These are phyloP conservation scores for Leishmania gerbilli DNA, from an alignment of 208 protist species.

Conservation along the genomic window DNA sequence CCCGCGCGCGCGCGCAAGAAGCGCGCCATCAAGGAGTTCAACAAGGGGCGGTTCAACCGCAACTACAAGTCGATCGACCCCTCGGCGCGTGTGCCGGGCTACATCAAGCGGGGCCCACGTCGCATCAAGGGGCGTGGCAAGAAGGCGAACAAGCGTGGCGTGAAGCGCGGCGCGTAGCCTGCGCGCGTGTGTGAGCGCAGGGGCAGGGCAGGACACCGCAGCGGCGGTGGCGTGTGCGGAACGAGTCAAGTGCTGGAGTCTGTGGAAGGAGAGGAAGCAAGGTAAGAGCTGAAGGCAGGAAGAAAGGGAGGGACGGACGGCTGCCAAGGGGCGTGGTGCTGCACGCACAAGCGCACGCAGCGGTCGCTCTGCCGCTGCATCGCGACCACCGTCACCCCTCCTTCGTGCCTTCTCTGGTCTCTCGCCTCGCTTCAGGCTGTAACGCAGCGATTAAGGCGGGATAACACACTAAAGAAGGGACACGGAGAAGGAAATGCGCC, in stretches of 20 bases:
- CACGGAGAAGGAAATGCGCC: background rate
- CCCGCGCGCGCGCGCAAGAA: slow-evolving; percentile 71
- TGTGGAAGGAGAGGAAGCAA: background rate
- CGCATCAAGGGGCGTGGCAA: slow-evolving; percentile 82
- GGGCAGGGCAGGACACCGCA: background rate
- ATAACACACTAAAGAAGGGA: background rate
- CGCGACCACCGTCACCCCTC: background rate
- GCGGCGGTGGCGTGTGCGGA: background rate
- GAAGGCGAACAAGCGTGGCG: slow-evolving; percentile 82
- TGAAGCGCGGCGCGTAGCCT: slow-evolving; percentile 56
- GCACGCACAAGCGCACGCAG: background rate
- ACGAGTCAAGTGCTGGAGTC: background rate
- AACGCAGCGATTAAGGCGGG: background rate
- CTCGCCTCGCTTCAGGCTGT: background rate
- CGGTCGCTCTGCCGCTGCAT: background rate
- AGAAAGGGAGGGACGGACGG: background rate
- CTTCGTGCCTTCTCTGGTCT: background rate
- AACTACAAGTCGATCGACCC: slow-evolving; percentile 86
- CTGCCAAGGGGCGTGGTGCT: background rate
- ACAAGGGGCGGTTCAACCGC: slow-evolving; percentile 73
- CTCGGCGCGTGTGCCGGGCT: slow-evolving; percentile 79
- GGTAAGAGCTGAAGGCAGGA: background rate
- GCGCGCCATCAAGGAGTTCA: slow-evolving; percentile 64
- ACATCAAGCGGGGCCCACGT: slow-evolving; percentile 71
- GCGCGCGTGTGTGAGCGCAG: background rate